Percentiles rank a stretch among this genome's conserved stretches.
Evolutionary conservation across 805 yeast species (phyloP).

Genomic region (Candida silvatica): DNA sequence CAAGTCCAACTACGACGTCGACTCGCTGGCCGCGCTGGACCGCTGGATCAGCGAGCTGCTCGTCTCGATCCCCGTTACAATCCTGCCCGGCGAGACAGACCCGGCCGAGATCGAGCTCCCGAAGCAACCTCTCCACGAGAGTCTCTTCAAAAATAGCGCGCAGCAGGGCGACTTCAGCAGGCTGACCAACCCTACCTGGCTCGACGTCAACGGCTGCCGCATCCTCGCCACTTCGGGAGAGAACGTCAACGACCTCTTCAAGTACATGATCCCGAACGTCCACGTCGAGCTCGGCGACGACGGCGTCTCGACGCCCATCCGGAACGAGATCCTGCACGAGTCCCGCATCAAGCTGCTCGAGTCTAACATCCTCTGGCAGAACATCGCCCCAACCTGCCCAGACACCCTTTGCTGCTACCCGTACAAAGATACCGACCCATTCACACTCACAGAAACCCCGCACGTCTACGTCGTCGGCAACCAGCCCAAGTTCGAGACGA

Average conservation of each 20-base stretch:
- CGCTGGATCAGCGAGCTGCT: conserved; percentile 47
- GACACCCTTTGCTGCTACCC: conserved; percentile 93
- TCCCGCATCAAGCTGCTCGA: conserved; percentile 50
- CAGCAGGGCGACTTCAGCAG: conserved; percentile 29
- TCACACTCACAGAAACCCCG: conserved; percentile 70
- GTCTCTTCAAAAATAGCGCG: conserved; percentile 45
- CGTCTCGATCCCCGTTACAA: conserved; percentile 53
- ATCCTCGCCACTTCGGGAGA: conserved; percentile 80
- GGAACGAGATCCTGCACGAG: conserved; percentile 40
- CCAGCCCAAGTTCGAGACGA: conserved; percentile 53
- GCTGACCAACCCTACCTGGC: conserved; percentile 70
- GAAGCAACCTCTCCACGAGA: conserved; percentile 81
- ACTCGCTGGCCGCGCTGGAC: conserved; percentile 50
- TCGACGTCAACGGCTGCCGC: conserved; percentile 46
- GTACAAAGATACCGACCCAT: conserved; percentile 68
- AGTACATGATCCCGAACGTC: conserved; percentile 45
- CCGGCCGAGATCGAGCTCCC: conserved; percentile 84
- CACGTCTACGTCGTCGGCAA: conserved; percentile 85
- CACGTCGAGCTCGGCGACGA: conserved; percentile 18
- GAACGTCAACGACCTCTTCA: conserved; percentile 67
- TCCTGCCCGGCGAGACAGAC: conserved; percentile 82
- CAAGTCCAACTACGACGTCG: conserved; percentile 40
- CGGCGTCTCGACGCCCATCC: conserved; percentile 17
- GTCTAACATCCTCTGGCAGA: conserved; percentile 73
- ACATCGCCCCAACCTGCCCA: conserved; percentile 89